phyloP scores from a whole-genome alignment of 306 rosid species.

The Lathyrus tuberosus region DNA sequence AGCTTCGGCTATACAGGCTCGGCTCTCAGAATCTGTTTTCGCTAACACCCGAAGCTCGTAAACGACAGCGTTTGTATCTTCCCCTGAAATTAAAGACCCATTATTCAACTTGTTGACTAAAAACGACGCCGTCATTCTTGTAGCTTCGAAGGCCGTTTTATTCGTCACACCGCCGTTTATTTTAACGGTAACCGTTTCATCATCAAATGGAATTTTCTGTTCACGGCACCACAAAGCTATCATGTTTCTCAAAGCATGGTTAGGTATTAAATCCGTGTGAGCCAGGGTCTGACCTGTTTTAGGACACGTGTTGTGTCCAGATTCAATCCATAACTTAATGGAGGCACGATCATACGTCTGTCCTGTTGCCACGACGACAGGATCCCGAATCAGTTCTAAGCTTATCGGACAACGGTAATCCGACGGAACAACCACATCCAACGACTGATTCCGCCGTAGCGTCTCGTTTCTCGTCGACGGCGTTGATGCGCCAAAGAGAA shows the following conservation, averaged over 20 bases:
- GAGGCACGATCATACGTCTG: constrained; percentile 90
- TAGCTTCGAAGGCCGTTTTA: constrained; percentile 82
- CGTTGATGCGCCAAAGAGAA: constrained; percentile 75
- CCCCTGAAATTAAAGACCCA: not conserved
- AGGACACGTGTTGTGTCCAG: constrained; percentile 94
- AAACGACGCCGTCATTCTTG: constrained; percentile 74
- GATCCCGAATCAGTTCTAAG: constrained; percentile 79
- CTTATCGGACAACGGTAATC: constrained; percentile 89
- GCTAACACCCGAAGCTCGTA: constrained; percentile 80
- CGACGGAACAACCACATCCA: constrained; percentile 54
- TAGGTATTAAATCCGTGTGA: constrained; percentile 71
- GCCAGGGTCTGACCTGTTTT: constrained; percentile 81
- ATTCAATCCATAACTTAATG: constrained; percentile 74
- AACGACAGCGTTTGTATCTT: constrained; percentile 59
- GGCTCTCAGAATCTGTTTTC: constrained; percentile 77
- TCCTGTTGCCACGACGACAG: constrained; percentile 92
- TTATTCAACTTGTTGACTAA: constrained; percentile 62
- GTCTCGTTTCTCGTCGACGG: constrained; percentile 40
- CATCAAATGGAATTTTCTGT: constrained; percentile 64
- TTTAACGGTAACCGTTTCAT: constrained; percentile 37
- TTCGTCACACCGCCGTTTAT: constrained; percentile 46
- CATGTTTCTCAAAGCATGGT: constrained; percentile 67
- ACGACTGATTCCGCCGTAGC: constrained; percentile 36
- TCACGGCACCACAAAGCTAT: constrained; percentile 86
- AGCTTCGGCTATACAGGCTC: constrained; percentile 76